Percentiles rank a stretch among this genome's conserved stretches.
Evolutionary conservation across 1,284 basidiomycete genomes (phyloP).

Genomic region (Ganoderma meredithae): DNA sequence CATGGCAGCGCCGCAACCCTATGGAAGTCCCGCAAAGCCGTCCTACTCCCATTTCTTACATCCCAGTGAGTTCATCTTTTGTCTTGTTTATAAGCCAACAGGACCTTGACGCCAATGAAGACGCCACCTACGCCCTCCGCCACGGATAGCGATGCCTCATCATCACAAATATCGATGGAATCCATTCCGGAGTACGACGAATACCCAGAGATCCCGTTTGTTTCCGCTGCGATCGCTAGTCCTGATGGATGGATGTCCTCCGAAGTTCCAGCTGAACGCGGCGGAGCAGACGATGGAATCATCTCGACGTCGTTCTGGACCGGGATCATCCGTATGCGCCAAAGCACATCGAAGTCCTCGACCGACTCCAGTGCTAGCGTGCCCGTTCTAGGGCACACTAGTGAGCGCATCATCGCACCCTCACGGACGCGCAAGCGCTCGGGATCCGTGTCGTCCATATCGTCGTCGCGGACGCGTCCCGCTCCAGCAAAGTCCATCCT

Average conservation of each 20-base stretch:
- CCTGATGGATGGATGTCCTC: slow-evolving; percentile 25
- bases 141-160: slow-evolving; percentile 38
- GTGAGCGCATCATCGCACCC: slow-evolving; percentile 32
- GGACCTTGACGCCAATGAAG: background rate
- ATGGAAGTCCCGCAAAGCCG: slow-evolving; percentile 19
- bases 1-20: slow-evolving; percentile 14
- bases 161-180: slow-evolving; percentile 37
- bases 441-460: slow-evolving; percentile 40
- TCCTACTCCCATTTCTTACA: slow-evolving; percentile 30
- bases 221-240: slow-evolving; percentile 33
- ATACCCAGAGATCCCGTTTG: slow-evolving; percentile 42
- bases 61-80: slow-evolving; percentile 13
- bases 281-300: slow-evolving; percentile 28
- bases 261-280: slow-evolving; percentile 25
- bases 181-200: slow-evolving; percentile 39
- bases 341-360: slow-evolving; percentile 36
- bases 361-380: slow-evolving; percentile 24
- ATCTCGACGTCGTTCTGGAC: slow-evolving; percentile 38
- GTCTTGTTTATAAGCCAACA: background rate
- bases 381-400: slow-evolving; percentile 33
- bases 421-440: slow-evolving; percentile 38
- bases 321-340: slow-evolving; percentile 33
- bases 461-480: slow-evolving; percentile 41
- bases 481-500: slow-evolving; percentile 44
- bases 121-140: slow-evolving; percentile 34